Evolutionary conservation across 108 stramenopile species (phyloP).

Genomic region (Asterionellopsis glacialis): DNA sequence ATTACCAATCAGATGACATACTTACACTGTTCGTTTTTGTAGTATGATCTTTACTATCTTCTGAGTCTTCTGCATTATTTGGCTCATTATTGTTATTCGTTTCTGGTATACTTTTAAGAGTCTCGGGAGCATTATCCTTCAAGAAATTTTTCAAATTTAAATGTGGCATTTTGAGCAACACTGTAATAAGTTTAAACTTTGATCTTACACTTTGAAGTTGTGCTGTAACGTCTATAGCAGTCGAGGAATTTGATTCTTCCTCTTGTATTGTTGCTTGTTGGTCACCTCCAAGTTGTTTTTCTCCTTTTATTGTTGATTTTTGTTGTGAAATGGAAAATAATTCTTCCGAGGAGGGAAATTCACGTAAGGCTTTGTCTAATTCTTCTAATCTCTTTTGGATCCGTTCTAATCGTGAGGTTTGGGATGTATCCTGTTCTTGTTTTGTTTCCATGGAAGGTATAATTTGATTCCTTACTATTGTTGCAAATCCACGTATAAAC

Average conservation of each 20-base stretch:
- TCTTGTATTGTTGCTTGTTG: background rate
- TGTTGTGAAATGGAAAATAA: background rate
- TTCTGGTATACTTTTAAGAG: too few species aligned
- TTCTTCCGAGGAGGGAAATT: slow-evolving; percentile 3
- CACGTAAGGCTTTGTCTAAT: background rate
- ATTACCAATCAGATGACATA: too few species aligned
- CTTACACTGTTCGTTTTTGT: too few species aligned
- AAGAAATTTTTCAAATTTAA: background rate
- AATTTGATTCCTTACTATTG: background rate
- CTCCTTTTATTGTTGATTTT: background rate
- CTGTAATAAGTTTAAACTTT: background rate
- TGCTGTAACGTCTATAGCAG: background rate
- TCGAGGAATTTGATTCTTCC: background rate
- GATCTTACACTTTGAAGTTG: background rate
- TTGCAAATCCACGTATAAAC: background rate
- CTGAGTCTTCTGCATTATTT: too few species aligned
- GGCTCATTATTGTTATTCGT: too few species aligned
- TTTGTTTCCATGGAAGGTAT: background rate
- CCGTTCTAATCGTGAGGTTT: background rate
- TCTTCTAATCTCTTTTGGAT: background rate
- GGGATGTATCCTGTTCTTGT: background rate
- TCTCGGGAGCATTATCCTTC: background rate
- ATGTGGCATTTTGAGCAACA: background rate
- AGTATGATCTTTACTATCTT: too few species aligned
- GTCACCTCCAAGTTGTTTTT: background rate